Evolutionary conservation across 2,329 filamentous ascomycete genomes (phyloP).

Genomic region (Domatiomyces globalis): DNA sequence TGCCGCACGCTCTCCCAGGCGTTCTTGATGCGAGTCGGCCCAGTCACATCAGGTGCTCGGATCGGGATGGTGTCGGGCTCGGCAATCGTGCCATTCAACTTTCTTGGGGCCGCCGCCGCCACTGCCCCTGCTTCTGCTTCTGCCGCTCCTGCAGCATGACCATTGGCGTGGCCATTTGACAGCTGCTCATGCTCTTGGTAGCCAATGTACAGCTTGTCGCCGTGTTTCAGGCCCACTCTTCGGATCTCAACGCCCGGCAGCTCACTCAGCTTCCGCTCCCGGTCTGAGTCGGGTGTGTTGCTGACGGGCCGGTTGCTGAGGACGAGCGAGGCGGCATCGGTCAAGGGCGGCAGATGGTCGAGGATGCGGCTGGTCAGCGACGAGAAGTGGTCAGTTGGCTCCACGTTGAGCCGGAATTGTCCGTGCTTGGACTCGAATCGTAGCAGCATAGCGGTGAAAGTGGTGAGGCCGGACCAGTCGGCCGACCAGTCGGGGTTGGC

Average conservation of each 20-base stretch:
- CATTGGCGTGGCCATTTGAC: constrained; percentile 36
- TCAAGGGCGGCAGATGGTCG: constrained; percentile 45
- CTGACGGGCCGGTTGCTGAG: constrained; percentile 49
- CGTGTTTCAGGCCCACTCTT: constrained; percentile 54
- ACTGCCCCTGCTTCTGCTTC: neutral
- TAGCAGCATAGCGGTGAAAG: constrained; percentile 51
- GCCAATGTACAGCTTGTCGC: constrained; percentile 76
- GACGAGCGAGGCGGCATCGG: constrained; percentile 40
- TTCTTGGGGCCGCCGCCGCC: constrained; percentile 36
- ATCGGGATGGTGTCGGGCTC: constrained; percentile 29
- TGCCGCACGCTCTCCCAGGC: constrained; percentile 89
- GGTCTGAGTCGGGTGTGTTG: constrained; percentile 28
- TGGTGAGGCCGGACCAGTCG: too few relatives aligned
- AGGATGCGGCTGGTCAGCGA: constrained; percentile 40
- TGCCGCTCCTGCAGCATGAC: neutral
- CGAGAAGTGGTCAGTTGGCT: constrained; percentile 58
- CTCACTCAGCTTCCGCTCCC: constrained; percentile 38
- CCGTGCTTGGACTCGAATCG: constrained; percentile 84
- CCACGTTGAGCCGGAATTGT: constrained; percentile 71
- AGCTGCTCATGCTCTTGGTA: constrained; percentile 49
- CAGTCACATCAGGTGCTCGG: constrained; percentile 15
- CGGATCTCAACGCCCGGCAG: constrained; percentile 43
- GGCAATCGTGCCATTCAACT: constrained; percentile 61
- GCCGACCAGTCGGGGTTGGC: neutral
- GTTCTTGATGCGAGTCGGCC: constrained; percentile 51